Evolutionary conservation across 1,284 basidiomycete species (phyloP), one percentile per base, ranked within the genome.

Genomic region (Filobasidium uniguttulatum): DNA sequence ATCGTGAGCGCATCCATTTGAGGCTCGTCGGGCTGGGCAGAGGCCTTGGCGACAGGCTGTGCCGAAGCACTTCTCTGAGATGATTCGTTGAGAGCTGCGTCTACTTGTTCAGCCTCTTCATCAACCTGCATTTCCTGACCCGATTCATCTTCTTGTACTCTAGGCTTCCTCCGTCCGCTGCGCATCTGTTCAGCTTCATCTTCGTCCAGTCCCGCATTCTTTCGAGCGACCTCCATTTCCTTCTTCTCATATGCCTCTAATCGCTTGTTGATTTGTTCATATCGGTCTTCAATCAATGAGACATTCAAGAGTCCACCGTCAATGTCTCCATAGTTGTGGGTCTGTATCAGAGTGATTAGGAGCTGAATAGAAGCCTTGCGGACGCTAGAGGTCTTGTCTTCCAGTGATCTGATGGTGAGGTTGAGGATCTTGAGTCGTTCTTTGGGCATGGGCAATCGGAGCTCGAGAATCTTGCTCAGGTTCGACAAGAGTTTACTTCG

Each of bases 371-470:
- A 84, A 53, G 78, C 80, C 66, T 89, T 89, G 57, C 93, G 76
- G 12, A 94, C 93, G 10, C 77, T 81, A 28, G 85, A 81, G 1
- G 80, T 82, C 70, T 97, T 97, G 72, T 98, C 94, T 59, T 89
- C 82, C 48, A 99, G 73, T 5, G 85, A 82, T 5, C 75, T 79
- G 31, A 86, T 79, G 0, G 87, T 84, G 23, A 81, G 77, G 43
- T 78, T 75, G 7, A 88, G 82, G 49, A 93, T 80, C 19, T 75
- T 72, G 25, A 87, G 73, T 0, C 91, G 78, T 58, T 93, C 83
- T 63, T 89, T 85, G 0, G 89, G 87, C 68, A 89, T 90, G 62
- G 87, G 90, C 60, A 77, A 75, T 10, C 77, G 79, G 9, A 93
- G 73, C 23, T 79, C 77, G 68, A 76, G 73, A 3, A 78, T 75